phyloP scores from a whole-genome alignment of 225 moss, liverwort and hornwort genomes.

The Polytrichum formosum region DNA sequence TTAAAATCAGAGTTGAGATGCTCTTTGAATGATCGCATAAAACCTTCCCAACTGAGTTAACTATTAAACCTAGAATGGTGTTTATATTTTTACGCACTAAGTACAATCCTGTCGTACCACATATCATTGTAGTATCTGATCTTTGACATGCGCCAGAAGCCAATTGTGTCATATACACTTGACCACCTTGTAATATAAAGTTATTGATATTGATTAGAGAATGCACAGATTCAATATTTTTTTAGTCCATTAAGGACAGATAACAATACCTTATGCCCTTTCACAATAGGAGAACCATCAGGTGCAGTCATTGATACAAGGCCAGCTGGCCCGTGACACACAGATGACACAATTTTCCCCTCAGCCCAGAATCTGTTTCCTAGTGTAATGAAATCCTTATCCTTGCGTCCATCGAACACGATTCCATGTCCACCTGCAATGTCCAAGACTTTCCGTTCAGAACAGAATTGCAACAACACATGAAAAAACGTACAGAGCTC shows the following conservation, averaged over 20 bases:
- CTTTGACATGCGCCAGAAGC: too few relatives aligned
- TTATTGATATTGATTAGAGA: neutral
- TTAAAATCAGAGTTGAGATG: too few relatives aligned
- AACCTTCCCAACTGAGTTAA: too few relatives aligned
- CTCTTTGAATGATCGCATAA: too few relatives aligned
- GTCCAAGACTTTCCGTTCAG: neutral
- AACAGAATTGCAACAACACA: too few relatives aligned
- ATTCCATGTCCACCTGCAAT: conserved; percentile 79
- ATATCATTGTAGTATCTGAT: too few relatives aligned
- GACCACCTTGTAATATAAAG: too few relatives aligned
- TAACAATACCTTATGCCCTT: conserved; percentile 56
- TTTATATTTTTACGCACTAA: too few relatives aligned
- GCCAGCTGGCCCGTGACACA: conserved; percentile 73
- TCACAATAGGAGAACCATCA: conserved; percentile 62
- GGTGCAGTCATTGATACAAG: conserved; percentile 41
- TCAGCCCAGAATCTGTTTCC: conserved; percentile 62
- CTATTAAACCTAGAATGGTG: too few relatives aligned
- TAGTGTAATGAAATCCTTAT: conserved; percentile 35
- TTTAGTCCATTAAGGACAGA: neutral
- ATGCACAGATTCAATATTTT: neutral
- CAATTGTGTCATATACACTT: too few relatives aligned
- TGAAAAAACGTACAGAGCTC: too few relatives aligned
- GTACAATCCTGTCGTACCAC: too few relatives aligned
- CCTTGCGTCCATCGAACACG: conserved; percentile 43
- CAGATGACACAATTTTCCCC: conserved; percentile 66